phyloP scores from a whole-genome alignment of 2,329 filamentous ascomycete species.

The Cladosporium sp. region DNA sequence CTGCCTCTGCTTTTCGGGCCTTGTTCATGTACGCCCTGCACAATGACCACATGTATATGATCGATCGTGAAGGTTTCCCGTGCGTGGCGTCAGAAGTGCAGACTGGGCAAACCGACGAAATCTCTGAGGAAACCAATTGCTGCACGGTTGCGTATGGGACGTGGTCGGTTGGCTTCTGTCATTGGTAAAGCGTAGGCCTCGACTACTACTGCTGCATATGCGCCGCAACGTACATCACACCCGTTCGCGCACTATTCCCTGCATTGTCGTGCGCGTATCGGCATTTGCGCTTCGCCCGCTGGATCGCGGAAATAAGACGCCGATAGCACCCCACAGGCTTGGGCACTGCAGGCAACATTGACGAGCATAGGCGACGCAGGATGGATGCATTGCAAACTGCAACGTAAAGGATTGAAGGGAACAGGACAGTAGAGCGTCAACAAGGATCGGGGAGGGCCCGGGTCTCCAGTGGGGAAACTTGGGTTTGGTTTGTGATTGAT shows the following conservation, averaged over 20 bases:
- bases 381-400: neutral
- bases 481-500: conserved; percentile 5
- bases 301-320: conserved; percentile 12
- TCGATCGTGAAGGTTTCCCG: neutral
- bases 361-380: neutral
- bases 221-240: neutral
- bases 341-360: neutral
- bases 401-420: neutral
- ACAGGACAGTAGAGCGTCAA: neutral
- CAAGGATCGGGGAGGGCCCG: conserved; percentile 5
- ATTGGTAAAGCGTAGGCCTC: neutral
- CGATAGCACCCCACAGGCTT: neutral
- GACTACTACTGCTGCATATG: neutral
- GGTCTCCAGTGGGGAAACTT: neutral
- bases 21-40: neutral
- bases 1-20: neutral
- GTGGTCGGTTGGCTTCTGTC: neutral
- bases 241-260: conserved; percentile 6
- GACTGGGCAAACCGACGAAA: neutral
- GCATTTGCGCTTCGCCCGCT: neutral
- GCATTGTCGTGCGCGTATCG: conserved; percentile 1
- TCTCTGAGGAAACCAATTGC: neutral
- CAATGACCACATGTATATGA: neutral
- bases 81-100: neutral
- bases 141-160: neutral